A percentile compares a stretch with the other conserved stretches of the same genome.
Conservation (phyloP, 805 yeast genomes). For the Myxozyma vanderwaltii region DNA sequence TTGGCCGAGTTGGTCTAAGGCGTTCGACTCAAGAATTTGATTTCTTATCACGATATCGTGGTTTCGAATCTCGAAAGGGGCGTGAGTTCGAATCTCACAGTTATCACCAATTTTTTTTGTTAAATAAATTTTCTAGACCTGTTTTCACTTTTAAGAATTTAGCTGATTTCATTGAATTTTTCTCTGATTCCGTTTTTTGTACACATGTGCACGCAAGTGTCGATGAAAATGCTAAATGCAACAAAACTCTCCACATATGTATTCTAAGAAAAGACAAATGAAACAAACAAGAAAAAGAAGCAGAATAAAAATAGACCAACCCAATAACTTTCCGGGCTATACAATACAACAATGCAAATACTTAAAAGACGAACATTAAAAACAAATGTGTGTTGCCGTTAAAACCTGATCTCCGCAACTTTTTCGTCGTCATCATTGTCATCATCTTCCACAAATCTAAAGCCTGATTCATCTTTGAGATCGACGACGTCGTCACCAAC, state of each 20-base stretch:
- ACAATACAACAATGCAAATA: too few species aligned
- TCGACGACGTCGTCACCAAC: constrained; percentile 19
- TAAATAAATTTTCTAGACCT: too few species aligned
- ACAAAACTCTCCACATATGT: too few species aligned
- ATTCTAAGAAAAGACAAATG: too few species aligned
- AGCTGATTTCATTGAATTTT: too few species aligned
- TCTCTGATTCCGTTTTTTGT: too few species aligned
- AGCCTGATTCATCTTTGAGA: constrained; percentile 7
- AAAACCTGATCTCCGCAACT: constrained; percentile 11
- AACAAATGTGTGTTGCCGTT: not conserved
- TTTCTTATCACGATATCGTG: constrained; percentile 29
- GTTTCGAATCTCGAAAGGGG: constrained; percentile 36
- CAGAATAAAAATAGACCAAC: not conserved
- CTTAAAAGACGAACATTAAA: too few species aligned
- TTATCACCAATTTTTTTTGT: constrained; percentile 24
- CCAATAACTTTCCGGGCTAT: not conserved
- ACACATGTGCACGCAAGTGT: too few species aligned
- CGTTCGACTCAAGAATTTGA: constrained; percentile 34
- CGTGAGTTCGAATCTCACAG: constrained; percentile 36
- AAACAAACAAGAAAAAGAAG: too few species aligned
- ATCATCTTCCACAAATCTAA: not conserved
- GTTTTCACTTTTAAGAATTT: too few species aligned
- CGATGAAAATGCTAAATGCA: too few species aligned
- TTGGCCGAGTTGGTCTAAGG: constrained; percentile 36
- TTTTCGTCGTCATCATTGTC: constrained; percentile 13